A percentile compares a stretch with the other conserved stretches of the same genome.
Evolutionary conservation across 805 yeast species (phyloP).

Genomic region (Zygosaccharomyces pseudorouxii): DNA sequence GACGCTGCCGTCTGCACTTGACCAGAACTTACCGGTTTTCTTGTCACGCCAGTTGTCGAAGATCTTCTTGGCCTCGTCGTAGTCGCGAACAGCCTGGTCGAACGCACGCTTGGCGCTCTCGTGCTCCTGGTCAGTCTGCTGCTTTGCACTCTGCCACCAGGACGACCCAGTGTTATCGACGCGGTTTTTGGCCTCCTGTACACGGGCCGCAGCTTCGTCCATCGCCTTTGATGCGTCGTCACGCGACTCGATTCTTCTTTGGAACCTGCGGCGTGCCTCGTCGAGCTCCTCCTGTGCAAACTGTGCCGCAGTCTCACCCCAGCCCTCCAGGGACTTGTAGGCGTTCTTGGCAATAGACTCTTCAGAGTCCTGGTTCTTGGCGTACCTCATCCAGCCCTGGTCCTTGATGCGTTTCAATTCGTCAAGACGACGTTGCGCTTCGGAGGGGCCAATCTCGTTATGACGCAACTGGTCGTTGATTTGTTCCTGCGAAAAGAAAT

Average conservation of each 20-base stretch:
- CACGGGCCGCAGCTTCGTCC: slow-evolving; percentile 29
- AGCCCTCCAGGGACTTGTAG: slow-evolving; percentile 39
- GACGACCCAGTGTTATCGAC: slow-evolving; percentile 32
- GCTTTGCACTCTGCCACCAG: slow-evolving; percentile 40
- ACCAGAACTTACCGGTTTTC: slow-evolving; percentile 30
- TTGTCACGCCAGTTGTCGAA: slow-evolving; percentile 31
- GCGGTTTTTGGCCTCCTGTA: slow-evolving; percentile 36
- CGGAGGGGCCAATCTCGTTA: slow-evolving; percentile 24
- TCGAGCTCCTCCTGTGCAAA: slow-evolving; percentile 42
- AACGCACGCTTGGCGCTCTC: slow-evolving; percentile 31
- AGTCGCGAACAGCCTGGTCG: slow-evolving; percentile 29
- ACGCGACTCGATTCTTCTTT: slow-evolving; percentile 36
- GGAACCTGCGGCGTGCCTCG: slow-evolving; percentile 34
- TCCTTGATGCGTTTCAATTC: slow-evolving; percentile 36
- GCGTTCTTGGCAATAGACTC: slow-evolving; percentile 35
- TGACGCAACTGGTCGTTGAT: slow-evolving; percentile 27
- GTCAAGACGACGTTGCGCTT: slow-evolving; percentile 34
- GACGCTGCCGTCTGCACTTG: slow-evolving; percentile 27
- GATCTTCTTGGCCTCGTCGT: slow-evolving; percentile 25
- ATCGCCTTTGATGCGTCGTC: slow-evolving; percentile 36
- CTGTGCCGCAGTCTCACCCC: slow-evolving; percentile 44
- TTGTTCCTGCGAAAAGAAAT: slow-evolving; percentile 37
- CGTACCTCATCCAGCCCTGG: slow-evolving; percentile 34
- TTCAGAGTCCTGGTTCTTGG: slow-evolving; percentile 27
- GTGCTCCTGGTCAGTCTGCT: slow-evolving; percentile 36